These are phyloP conservation scores for Candida coleopterorum DNA, from an alignment of 805 yeast genomes.

Conservation along the genomic window DNA sequence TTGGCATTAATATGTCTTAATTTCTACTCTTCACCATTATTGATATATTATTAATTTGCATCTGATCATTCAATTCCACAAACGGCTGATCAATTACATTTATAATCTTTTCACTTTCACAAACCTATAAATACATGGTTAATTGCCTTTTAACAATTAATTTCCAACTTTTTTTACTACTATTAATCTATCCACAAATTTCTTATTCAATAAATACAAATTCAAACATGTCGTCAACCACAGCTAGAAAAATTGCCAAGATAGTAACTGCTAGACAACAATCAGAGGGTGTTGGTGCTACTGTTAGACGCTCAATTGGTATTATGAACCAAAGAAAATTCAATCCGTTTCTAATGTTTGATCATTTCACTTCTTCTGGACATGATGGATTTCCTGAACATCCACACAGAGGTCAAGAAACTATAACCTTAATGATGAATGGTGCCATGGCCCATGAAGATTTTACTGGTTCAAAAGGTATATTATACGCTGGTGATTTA, in stretches of 20 bases:
- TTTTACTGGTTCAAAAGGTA: conserved; percentile 79
- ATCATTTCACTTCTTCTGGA: conserved; percentile 63
- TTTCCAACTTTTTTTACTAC: conserved; percentile 5
- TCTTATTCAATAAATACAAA: conserved; percentile 1
- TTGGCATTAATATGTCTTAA: not conserved
- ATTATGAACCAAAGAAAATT: conserved; percentile 63
- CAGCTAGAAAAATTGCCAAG: conserved; percentile 27
- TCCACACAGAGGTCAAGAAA: conserved; percentile 38
- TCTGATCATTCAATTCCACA: not conserved
- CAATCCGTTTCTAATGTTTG: conserved; percentile 77
- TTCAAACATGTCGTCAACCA: conserved; percentile 9
- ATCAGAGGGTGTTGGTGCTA: conserved; percentile 86
- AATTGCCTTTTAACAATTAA: conserved; percentile 1
- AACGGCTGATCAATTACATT: not conserved
- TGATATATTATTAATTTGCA: too few species aligned
- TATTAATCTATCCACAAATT: conserved; percentile 1
- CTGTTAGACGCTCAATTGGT: conserved; percentile 79
- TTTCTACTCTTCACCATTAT: too few species aligned
- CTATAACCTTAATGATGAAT: conserved; percentile 27
- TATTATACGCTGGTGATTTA: conserved; percentile 74
- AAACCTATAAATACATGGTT: conserved; percentile 9
- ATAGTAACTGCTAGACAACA: conserved; percentile 55
- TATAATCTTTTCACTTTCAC: not conserved
- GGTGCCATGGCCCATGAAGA: conserved; percentile 49
- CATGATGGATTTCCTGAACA: conserved; percentile 55